Conservation (phyloP, 345 rosid genomes). For the Cardamine resedifolia region DNA sequence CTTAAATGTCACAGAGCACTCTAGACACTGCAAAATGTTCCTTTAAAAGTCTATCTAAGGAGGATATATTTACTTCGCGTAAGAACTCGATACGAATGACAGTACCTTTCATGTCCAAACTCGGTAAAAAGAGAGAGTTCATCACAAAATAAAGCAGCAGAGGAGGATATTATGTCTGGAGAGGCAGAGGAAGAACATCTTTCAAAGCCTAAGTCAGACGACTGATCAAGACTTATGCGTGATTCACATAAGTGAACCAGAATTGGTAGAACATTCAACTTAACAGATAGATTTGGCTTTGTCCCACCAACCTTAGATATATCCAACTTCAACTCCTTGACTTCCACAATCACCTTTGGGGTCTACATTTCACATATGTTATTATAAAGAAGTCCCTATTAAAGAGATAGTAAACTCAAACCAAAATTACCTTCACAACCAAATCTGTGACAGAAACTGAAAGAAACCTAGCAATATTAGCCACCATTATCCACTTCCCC, state of each 20-base stretch:
- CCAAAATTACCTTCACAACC: slow-evolving; percentile 71
- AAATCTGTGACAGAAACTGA: slow-evolving; percentile 86
- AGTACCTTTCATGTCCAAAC: slow-evolving; percentile 87
- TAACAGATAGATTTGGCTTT: slow-evolving; percentile 58
- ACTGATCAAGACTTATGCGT: slow-evolving; percentile 54
- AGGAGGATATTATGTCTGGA: slow-evolving; percentile 58
- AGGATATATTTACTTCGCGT: slow-evolving; percentile 14
- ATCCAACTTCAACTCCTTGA: slow-evolving; percentile 75
- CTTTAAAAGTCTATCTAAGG: neutral
- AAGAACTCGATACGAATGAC: slow-evolving; percentile 16
- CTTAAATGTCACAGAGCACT: slow-evolving; percentile 1
- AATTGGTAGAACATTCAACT: slow-evolving; percentile 71
- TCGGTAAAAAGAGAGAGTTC: slow-evolving; percentile 76
- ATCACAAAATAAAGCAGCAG: slow-evolving; percentile 76
- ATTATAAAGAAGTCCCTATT: neutral
- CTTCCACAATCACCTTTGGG: slow-evolving; percentile 57
- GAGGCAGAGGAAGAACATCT: slow-evolving; percentile 45
- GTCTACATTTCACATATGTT: slow-evolving; percentile 53
- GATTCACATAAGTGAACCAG: slow-evolving; percentile 63
- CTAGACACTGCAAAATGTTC: slow-evolving; percentile 2
- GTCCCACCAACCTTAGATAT: slow-evolving; percentile 81
- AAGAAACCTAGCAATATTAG: slow-evolving; percentile 84
- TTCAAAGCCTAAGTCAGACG: slow-evolving; percentile 43
- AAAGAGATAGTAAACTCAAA: neutral
- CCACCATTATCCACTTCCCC: slow-evolving; percentile 93